Base-by-base conservation (phyloP, 441 rosid species). In the Bocquillonia castaneifolia region DNA sequence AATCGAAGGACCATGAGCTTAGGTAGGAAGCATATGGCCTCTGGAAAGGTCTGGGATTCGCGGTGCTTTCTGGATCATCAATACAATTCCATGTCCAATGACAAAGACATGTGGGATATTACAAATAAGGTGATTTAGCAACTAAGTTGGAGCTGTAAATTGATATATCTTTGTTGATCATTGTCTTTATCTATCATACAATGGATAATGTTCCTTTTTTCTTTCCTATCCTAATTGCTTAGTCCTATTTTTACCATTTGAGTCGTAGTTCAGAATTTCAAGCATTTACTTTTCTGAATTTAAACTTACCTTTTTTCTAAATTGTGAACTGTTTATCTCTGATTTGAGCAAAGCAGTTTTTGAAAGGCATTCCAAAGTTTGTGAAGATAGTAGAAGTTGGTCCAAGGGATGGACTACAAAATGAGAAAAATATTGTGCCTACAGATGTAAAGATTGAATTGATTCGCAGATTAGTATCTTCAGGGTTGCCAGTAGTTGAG, bases 301-400 rank as follows among this genome's bases (percentile, higher is more conserved):
- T n/a, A n/a, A n/a, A n/a, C n/a, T n/a, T n/a, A n/a, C n/a, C 10
- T 36, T 36, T 36, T 36, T 36, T 36, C 40, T 36, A 36, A 36
- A 36, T 36, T 60, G 20, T 57, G 10, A 25, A 47, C 18, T 69
- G 15, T 13, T 37, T 70, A 25, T 63, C 7, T 52, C 59, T 45
- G 53, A 34, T 64, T 63, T 74, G 72, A 64, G 28, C 59, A 51
- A 57, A 72, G 59, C 80, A 89, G 97, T 77, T 88, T 77, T 68
- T 86, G 78, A 78, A 59, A 76, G 93, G 82, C 20, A 73, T 89
- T 15, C 97, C 96, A 1, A 83, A 78, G 63, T 88, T 78, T 86
- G 99, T 94, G 85, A 94, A 94, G 92, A 88, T 94, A 61, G 97
- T 94, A 64, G 99, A 94, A 88, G 97, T 90, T 70, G 99, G 97